Evolutionary conservation across 2,329 filamentous ascomycete genomes (phyloP).

Genomic region (Pseudomassariella vexata): DNA sequence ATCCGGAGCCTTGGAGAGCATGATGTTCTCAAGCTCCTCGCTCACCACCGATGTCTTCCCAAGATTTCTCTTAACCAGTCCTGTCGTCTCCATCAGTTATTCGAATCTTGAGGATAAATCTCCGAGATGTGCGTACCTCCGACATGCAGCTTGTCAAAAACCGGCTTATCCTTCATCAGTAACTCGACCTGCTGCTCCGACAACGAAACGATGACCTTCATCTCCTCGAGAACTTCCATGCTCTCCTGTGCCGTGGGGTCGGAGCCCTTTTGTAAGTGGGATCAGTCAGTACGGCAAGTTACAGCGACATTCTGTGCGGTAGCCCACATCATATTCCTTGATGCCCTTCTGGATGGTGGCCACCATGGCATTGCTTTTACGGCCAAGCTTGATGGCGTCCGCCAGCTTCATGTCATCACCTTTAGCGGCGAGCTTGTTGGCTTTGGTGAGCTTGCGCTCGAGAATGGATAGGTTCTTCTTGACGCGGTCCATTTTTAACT

Average conservation of each 20-base stretch:
- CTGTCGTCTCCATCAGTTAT: constrained; percentile 13
- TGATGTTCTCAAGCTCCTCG: constrained; percentile 11
- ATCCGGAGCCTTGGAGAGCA: constrained; percentile 14
- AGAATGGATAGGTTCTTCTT: constrained; percentile 16
- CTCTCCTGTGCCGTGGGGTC: constrained; percentile 14
- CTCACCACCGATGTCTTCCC: constrained; percentile 11
- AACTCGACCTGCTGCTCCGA: constrained; percentile 17
- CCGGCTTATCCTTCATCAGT: too few species aligned
- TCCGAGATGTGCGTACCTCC: too few species aligned
- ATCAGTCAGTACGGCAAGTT: too few species aligned
- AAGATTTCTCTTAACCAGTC: constrained; percentile 18
- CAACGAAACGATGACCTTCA: constrained; percentile 15
- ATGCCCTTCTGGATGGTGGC: constrained; percentile 20
- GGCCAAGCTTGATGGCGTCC: constrained; percentile 19
- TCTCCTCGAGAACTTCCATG: constrained; percentile 14
- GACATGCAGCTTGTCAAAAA: too few species aligned
- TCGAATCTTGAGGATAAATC: too few species aligned
- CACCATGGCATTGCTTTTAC: constrained; percentile 20
- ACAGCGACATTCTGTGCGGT: too few species aligned
- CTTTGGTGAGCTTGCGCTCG: constrained; percentile 19
- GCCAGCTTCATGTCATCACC: constrained; percentile 14
- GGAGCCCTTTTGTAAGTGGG: too few species aligned
- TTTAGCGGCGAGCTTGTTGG: constrained; percentile 19
- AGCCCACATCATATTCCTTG: constrained; percentile 17
- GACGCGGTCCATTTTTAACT: constrained; percentile 17